Percentiles rank a stretch among this genome's conserved stretches.
Evolutionary conservation across 768 basidiomycete genomes (phyloP).

Genomic region (Hortiboletus flavorubellus): DNA sequence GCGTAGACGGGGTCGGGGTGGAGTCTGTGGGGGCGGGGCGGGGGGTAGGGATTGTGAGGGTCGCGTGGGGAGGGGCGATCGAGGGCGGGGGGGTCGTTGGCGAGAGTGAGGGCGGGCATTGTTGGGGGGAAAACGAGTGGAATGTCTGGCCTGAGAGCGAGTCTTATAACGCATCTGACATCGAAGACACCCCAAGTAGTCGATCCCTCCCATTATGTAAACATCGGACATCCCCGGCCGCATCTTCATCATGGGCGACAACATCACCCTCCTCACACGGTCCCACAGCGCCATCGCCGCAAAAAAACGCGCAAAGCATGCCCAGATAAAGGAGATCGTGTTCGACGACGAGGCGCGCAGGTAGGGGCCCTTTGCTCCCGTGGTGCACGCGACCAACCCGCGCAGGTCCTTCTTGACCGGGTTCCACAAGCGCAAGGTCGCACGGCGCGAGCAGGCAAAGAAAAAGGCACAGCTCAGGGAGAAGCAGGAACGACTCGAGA

Average conservation of each 20-base stretch:
- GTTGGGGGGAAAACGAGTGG: conserved; percentile 11
- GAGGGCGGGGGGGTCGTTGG: not conserved
- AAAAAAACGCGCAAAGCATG: conserved; percentile 61
- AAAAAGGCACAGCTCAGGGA: conserved; percentile 73
- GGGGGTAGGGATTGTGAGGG: conserved; percentile 19
- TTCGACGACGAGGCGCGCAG: conserved; percentile 86
- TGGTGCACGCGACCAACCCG: conserved; percentile 14
- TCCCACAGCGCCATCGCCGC: conserved; percentile 61
- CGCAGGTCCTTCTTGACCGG: conserved; percentile 87
- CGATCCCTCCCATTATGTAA: conserved; percentile 26
- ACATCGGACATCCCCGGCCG: conserved; percentile 17
- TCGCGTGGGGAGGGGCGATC: conserved; percentile 8
- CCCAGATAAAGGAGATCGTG: conserved; percentile 73
- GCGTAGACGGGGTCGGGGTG: conserved; percentile 14
- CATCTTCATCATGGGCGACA: conserved; percentile 29
- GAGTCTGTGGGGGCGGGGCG: conserved; percentile 16
- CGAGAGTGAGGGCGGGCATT: conserved; percentile 32
- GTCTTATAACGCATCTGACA: conserved; percentile 30
- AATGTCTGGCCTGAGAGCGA: conserved; percentile 34
- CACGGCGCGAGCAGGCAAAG: conserved; percentile 73
- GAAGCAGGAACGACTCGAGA: conserved; percentile 69
- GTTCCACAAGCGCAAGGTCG: conserved; percentile 89
- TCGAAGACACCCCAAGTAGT: conserved; percentile 27
- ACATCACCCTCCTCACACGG: conserved; percentile 56
- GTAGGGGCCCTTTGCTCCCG: conserved; percentile 36